These are phyloP conservation scores for Mycena alexandri DNA, from an alignment of 768 basidiomycete genomes.

Conservation along the genomic window DNA sequence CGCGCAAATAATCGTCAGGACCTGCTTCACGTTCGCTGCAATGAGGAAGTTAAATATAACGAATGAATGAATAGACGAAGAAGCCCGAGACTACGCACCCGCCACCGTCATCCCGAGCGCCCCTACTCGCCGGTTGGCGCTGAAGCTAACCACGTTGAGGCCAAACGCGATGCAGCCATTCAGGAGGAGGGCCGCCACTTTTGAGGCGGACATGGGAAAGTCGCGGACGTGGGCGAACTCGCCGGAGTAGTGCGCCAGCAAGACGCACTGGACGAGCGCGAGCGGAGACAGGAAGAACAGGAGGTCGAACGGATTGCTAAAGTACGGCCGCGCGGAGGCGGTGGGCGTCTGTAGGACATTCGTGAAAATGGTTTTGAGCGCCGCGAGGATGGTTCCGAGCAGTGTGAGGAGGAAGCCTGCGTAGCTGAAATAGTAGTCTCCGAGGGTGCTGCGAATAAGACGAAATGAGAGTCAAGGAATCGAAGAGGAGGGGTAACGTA, in stretches of 20 bases:
- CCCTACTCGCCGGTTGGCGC: constrained; percentile 93
- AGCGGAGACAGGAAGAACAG: constrained; percentile 92
- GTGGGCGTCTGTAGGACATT: constrained; percentile 76
- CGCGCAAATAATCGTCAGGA: constrained; percentile 87
- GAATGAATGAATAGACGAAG: neutral
- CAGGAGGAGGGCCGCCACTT: constrained; percentile 67
- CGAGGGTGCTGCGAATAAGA: constrained; percentile 76
- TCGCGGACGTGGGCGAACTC: constrained; percentile 76
- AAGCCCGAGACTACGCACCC: constrained; percentile 53
- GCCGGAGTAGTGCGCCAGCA: constrained; percentile 83
- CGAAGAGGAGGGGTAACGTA: constrained; percentile 53
- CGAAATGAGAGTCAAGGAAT: constrained; percentile 12
- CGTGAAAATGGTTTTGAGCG: constrained; percentile 93
- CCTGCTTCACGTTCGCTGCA: constrained; percentile 92
- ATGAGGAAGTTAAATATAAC: constrained; percentile 18
- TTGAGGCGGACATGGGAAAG: constrained; percentile 56
- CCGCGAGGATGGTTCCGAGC: constrained; percentile 90
- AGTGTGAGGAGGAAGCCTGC: constrained; percentile 91
- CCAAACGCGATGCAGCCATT: constrained; percentile 94
- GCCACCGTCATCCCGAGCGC: constrained; percentile 93
- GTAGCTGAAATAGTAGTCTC: constrained; percentile 92
- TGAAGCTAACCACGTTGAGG: constrained; percentile 94
- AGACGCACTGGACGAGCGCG: constrained; percentile 88
- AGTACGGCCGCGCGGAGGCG: constrained; percentile 12
- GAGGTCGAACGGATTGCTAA: constrained; percentile 68